Evolutionary conservation across 306 rosid genomes (phyloP), one percentile per base, ranked within the genome.

Genomic region (Glycyrrhiza uralensis): DNA sequence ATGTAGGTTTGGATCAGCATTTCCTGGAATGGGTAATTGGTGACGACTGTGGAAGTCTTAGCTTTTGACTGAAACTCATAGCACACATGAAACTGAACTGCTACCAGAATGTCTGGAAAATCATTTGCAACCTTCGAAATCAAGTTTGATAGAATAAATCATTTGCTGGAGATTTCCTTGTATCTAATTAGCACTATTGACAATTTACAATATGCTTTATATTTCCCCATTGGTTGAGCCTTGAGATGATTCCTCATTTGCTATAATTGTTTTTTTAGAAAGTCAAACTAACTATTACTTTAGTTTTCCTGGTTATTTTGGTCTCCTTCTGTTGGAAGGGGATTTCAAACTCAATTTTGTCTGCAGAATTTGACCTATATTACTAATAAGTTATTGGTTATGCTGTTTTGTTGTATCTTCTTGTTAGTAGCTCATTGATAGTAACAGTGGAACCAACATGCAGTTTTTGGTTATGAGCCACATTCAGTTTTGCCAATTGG

Each of bases 401-500:
- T 20, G 6, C 26, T 69, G 56, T 70, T 26, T 69, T 38, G 2
- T 72, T 60, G 39, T 50, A 69, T 60, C 36, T 42, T 75, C 49
- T 69, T 69, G 66, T 69, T 60, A 13, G 19, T 69, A 49, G 66
- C 63, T 52, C 26, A 45, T 69, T 60, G 36, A 70, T 63, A 19
- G 71, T 74, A 71, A 46, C 32, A 19, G 4, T 71, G 7, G 39
- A 32, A 71, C 45, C 23, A 65, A 74, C 19, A 5, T 85, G 91
- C 87, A 91, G 99, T 94, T 38, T 85, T 94, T 75, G 97, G 92
- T 45, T 94, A 89, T 63, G 99, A 94, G 71, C 99, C 99, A 55
- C 99, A 94, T 81, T 94, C 97, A 12, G 99, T 94, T 80, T 84
- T 89, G 76, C 95, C 99, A 4, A 79, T 94, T 81, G 99, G 97